Evolutionary conservation across 2,329 filamentous ascomycete species (phyloP).

Genomic region (Scedosporium boydii): DNA sequence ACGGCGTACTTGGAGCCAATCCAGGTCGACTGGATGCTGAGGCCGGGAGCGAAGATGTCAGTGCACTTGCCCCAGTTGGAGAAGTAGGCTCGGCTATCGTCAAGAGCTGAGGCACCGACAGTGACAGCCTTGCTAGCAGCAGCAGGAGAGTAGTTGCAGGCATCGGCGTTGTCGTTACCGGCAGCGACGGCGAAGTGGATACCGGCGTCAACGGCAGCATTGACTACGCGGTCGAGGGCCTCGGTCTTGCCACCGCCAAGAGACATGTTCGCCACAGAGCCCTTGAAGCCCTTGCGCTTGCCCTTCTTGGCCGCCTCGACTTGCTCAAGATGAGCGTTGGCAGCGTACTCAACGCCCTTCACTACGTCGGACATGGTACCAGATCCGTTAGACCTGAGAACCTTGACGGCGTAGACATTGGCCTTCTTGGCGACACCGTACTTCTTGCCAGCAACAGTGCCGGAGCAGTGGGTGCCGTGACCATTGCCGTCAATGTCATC

Average conservation of each 20-base stretch:
- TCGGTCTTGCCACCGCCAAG: slow-evolving; percentile 95
- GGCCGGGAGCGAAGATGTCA: slow-evolving; percentile 95
- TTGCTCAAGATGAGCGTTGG: slow-evolving; percentile 66
- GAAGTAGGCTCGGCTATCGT: slow-evolving; percentile 97
- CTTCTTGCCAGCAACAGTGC: slow-evolving; percentile 95
- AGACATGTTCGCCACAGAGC: slow-evolving; percentile 98
- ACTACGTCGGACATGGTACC: slow-evolving; percentile 98
- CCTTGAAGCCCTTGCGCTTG: slow-evolving; percentile 96
- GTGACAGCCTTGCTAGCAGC: slow-evolving; percentile 87
- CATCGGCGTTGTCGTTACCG: slow-evolving; percentile 97
- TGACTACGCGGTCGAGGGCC: slow-evolving; percentile 83
- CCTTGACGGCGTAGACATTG: slow-evolving; percentile 93
- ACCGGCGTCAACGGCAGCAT: slow-evolving; percentile 83
- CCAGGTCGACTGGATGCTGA: slow-evolving; percentile 98
- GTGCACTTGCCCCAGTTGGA: slow-evolving; percentile 99
- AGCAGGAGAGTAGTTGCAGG: slow-evolving; percentile 98
- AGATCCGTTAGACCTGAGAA: slow-evolving; percentile 92
- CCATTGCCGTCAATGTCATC: slow-evolving; percentile 91
- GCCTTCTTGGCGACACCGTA: slow-evolving; percentile 99
- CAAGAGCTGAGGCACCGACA: slow-evolving; percentile 86
- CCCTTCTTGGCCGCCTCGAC: slow-evolving; percentile 72
- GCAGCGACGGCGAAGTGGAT: slow-evolving; percentile 97
- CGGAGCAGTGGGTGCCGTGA: slow-evolving; percentile 98
- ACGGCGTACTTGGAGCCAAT: slow-evolving; percentile 91
- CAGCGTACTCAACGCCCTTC: slow-evolving; percentile 95